A percentile compares a stretch with the other conserved stretches of the same genome.
phyloP scores from a whole-genome alignment of 2,329 filamentous ascomycete genomes.

The Chaetomiaceae sp. region DNA sequence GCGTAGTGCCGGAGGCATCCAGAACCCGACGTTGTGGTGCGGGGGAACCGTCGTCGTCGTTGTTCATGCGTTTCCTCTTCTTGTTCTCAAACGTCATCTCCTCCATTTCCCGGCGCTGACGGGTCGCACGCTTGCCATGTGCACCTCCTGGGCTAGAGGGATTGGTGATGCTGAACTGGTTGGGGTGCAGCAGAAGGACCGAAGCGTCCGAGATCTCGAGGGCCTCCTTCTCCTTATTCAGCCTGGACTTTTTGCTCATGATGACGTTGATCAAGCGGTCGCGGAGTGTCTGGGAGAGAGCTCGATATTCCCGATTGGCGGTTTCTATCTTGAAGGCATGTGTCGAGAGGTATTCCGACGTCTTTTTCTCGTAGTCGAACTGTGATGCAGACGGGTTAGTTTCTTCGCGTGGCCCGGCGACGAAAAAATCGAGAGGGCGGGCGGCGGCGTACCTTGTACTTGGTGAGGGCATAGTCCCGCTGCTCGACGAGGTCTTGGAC shows the following conservation, averaged over 20 bases:
- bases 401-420: slow-evolving; percentile 1
- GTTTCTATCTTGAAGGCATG: slow-evolving; percentile 59
- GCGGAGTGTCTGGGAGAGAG: slow-evolving; percentile 56
- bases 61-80: slow-evolving; percentile 58
- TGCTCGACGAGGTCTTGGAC: slow-evolving; percentile 86
- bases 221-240: slow-evolving; percentile 63
- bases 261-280: slow-evolving; percentile 65
- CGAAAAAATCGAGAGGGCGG: slow-evolving; percentile 2
- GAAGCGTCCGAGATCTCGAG: slow-evolving; percentile 64
- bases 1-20: slow-evolving; percentile 55
- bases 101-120: slow-evolving; percentile 57
- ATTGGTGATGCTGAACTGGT: slow-evolving; percentile 63
- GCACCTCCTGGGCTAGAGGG: slow-evolving; percentile 60
- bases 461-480: slow-evolving; percentile 75
- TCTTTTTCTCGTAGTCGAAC: slow-evolving; percentile 61
- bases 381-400: slow-evolving; percentile 33
- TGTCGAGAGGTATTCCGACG: slow-evolving; percentile 55
- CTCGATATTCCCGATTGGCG: slow-evolving; percentile 57
- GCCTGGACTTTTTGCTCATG: slow-evolving; percentile 58
- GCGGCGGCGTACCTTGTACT: slow-evolving; percentile 71
- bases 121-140: slow-evolving; percentile 59
- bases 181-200: slow-evolving; percentile 61
- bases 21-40: slow-evolving; percentile 52
- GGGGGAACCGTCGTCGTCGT: slow-evolving; percentile 61
- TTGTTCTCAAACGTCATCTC: slow-evolving; percentile 54